Percentiles rank a stretch among this genome's conserved stretches.
Conservation (phyloP, 208 protist species). For the Strigomonas culicis region DNA sequence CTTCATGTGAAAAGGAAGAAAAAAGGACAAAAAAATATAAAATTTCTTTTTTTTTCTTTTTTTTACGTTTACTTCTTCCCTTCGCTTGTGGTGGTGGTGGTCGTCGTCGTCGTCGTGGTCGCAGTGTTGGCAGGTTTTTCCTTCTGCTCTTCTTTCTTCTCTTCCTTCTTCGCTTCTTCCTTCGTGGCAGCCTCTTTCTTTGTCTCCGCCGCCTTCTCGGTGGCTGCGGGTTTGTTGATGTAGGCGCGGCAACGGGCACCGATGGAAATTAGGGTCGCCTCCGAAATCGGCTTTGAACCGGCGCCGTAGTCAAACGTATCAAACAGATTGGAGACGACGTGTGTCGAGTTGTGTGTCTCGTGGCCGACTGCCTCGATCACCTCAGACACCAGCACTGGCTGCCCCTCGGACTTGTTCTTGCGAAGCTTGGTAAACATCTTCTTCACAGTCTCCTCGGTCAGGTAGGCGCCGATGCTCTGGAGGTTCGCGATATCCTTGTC, state of each 20-base stretch:
- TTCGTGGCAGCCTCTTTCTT: slow-evolving; percentile 15
- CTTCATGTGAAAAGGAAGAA: not conserved
- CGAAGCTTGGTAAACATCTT: slow-evolving; percentile 75
- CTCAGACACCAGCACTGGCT: slow-evolving; percentile 77
- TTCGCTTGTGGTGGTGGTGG: not conserved
- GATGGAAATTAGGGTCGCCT: slow-evolving; percentile 71
- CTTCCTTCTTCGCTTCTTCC: slow-evolving; percentile 2
- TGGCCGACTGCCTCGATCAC: slow-evolving; percentile 81
- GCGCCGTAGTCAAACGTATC: slow-evolving; percentile 86
- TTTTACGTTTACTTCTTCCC: not conserved
- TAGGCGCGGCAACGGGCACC: slow-evolving; percentile 78
- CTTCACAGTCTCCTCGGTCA: slow-evolving; percentile 79
- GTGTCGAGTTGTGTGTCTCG: slow-evolving; percentile 82
- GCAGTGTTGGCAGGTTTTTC: not conserved
- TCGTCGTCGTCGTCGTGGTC: not conserved
- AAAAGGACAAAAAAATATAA: not conserved
- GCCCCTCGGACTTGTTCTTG: slow-evolving; percentile 69
- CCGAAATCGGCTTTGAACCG: slow-evolving; percentile 77
- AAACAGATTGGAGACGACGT: slow-evolving; percentile 87
- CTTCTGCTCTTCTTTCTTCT: slow-evolving; percentile 6
- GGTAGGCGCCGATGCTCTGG: slow-evolving; percentile 62
- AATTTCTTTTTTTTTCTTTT: not conserved
- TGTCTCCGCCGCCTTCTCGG: slow-evolving; percentile 17
- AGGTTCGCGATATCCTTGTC: slow-evolving; percentile 70
- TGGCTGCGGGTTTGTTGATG: slow-evolving; percentile 16